phyloP scores from a whole-genome alignment of 352 stramenopile species.

The Phytophthora chlamydospora region DNA sequence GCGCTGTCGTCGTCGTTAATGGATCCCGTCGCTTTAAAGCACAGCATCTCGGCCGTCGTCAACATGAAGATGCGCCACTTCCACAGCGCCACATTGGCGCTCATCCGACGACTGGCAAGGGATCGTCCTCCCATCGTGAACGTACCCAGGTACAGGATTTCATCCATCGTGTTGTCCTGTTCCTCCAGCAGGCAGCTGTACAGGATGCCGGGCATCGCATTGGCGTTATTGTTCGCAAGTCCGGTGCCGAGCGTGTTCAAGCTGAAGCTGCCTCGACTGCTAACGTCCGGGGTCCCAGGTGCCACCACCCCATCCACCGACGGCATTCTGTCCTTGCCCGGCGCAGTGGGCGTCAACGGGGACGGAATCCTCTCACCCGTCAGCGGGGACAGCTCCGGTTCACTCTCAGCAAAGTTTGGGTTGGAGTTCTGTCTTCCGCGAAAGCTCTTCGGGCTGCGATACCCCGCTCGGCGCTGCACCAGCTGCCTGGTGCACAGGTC shows the following conservation, averaged over 20 bases:
- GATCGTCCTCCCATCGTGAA: slow-evolving; percentile 80
- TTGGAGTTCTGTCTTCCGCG: slow-evolving; percentile 30
- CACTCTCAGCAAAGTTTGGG: slow-evolving; percentile 29
- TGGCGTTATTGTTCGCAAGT: slow-evolving; percentile 16
- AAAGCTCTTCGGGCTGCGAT: slow-evolving; percentile 49
- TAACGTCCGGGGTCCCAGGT: slow-evolving; percentile 9
- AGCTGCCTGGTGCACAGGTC: slow-evolving; percentile 74
- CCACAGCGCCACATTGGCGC: slow-evolving; percentile 76
- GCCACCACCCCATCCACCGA: slow-evolving; percentile 8
- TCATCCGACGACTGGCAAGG: slow-evolving; percentile 73
- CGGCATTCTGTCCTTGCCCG: slow-evolving; percentile 12
- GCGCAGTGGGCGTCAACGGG: slow-evolving; percentile 14
- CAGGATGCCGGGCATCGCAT: slow-evolving; percentile 63
- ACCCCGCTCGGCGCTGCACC: slow-evolving; percentile 70
- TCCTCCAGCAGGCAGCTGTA: slow-evolving; percentile 78
- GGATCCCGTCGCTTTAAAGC: slow-evolving; percentile 66
- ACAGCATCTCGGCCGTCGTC: slow-evolving; percentile 77
- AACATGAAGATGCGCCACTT: slow-evolving; percentile 83
- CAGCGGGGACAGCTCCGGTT: slow-evolving; percentile 39
- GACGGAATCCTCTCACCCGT: slow-evolving; percentile 25
- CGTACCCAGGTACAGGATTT: slow-evolving; percentile 78
- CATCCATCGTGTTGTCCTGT: slow-evolving; percentile 81
- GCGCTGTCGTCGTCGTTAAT: slow-evolving; percentile 31
- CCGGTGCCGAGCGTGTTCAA: slow-evolving; percentile 33
- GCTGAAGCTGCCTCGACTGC: slow-evolving; percentile 33